Conservation (phyloP, 2,329 filamentous ascomycete genomes). For the Cryphonectria naterciae region DNA sequence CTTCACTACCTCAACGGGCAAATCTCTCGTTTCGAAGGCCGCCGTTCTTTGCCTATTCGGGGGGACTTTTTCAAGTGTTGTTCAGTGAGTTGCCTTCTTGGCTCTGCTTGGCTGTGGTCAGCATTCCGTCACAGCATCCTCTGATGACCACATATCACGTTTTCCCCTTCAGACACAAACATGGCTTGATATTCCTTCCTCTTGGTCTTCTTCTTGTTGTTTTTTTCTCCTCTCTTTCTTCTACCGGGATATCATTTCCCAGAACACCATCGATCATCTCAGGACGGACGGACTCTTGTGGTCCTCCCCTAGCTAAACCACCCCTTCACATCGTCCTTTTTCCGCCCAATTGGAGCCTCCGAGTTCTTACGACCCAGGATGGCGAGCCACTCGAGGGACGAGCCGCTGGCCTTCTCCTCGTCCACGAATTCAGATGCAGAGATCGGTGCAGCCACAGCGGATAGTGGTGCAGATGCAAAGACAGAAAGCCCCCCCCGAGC, state of each 20-base stretch:
- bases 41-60: not conserved
- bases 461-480: not conserved
- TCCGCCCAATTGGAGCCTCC: not conserved
- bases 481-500: constrained; percentile 12
- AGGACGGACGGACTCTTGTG: not conserved
- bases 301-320: not conserved
- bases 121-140: not conserved
- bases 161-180: not conserved
- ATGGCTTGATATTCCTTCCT: not conserved
- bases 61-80: not conserved
- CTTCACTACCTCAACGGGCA: not conserved
- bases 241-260: not conserved
- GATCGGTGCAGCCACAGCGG: not conserved
- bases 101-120: not conserved
- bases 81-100: not conserved
- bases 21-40: not conserved
- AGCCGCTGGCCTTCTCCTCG: not conserved
- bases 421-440: not conserved
- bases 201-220: not conserved
- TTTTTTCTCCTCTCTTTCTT: not conserved
- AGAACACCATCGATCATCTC: not conserved
- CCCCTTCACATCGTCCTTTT: not conserved
- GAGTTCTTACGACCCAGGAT: not conserved
- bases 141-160: not conserved
- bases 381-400: constrained; percentile 1